A percentile compares a stretch with the other conserved stretches of the same genome.
Evolutionary conservation across 2,329 filamentous ascomycete species (phyloP).

Genomic region (Diplodia scrobiculata): DNA sequence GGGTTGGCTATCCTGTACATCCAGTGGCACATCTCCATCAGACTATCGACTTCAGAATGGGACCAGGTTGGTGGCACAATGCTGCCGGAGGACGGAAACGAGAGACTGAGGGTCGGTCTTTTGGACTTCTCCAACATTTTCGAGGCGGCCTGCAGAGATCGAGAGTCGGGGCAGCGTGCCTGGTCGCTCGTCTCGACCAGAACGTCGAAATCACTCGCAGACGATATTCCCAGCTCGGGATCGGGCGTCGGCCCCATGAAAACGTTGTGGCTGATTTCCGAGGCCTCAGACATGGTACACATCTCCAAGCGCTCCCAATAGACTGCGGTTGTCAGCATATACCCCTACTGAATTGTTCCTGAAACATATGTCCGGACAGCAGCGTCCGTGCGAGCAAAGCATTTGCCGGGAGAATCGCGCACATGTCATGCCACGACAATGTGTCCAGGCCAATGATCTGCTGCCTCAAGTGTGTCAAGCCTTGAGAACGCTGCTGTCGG

Average conservation of each 20-base stretch:
- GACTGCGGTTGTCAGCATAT: constrained; percentile 47
- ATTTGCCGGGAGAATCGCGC: neutral
- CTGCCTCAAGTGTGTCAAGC: neutral
- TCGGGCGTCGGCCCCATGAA: constrained; percentile 89
- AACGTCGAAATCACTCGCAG: constrained; percentile 70
- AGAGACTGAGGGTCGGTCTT: constrained; percentile 59
- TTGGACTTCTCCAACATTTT: constrained; percentile 54
- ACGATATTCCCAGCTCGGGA: constrained; percentile 51
- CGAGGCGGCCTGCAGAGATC: constrained; percentile 65
- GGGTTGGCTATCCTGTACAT: constrained; percentile 73
- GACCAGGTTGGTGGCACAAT: constrained; percentile 83
- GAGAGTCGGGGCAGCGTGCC: constrained; percentile 71
- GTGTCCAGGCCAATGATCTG: neutral
- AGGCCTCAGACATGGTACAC: constrained; percentile 87
- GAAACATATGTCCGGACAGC: neutral
- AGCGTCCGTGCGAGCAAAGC: neutral
- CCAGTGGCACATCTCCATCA: constrained; percentile 86
- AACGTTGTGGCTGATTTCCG: constrained; percentile 85
- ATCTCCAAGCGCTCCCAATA: constrained; percentile 88
- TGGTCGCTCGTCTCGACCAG: constrained; percentile 87
- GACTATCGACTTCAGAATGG: constrained; percentile 77
- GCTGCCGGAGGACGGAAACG: constrained; percentile 94
- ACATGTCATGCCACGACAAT: neutral
- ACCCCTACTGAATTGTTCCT: neutral
- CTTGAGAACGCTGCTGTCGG: neutral